Evolutionary conservation across 768 basidiomycete genomes (phyloP).

Genomic region (Naematelia aurantialba): DNA sequence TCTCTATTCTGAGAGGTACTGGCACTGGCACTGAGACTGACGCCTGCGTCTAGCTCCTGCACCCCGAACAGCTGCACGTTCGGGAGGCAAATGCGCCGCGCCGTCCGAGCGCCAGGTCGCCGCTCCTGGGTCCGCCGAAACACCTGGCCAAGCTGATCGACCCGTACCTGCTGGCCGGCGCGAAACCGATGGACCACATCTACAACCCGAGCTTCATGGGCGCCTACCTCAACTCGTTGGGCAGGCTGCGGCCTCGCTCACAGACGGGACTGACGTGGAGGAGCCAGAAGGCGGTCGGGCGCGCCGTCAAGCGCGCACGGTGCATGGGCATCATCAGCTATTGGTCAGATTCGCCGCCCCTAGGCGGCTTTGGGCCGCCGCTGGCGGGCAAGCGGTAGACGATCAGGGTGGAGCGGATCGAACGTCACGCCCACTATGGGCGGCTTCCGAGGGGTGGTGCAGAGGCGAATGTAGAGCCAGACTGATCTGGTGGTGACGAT

Average conservation of each 20-base stretch:
- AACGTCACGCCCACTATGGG: no score
- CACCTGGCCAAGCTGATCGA: conserved; percentile 60
- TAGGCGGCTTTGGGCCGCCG: conserved; percentile 23
- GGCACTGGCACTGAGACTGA: background rate
- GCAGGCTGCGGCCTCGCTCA: conserved; percentile 67
- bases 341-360: conserved; percentile 26
- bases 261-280: conserved; percentile 69
- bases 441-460: no score
- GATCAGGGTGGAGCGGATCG: no score
- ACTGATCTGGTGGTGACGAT: no score
- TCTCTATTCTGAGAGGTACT: background rate
- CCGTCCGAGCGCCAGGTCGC: conserved; percentile 21
- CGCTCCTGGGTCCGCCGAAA: conserved; percentile 60
- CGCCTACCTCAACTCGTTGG: conserved; percentile 40
- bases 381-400: background rate
- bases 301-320: conserved; percentile 81
- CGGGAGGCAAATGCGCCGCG: background rate
- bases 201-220: conserved; percentile 34
- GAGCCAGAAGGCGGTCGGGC: conserved; percentile 72
- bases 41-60: background rate
- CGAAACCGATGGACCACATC: conserved; percentile 71
- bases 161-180: conserved; percentile 64
- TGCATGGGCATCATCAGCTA: conserved; percentile 74
- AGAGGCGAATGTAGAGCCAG: no score
- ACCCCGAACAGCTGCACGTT: background rate